Evolutionary conservation across 768 basidiomycete genomes (phyloP).

Genomic region (Termitomyces sp.): DNA sequence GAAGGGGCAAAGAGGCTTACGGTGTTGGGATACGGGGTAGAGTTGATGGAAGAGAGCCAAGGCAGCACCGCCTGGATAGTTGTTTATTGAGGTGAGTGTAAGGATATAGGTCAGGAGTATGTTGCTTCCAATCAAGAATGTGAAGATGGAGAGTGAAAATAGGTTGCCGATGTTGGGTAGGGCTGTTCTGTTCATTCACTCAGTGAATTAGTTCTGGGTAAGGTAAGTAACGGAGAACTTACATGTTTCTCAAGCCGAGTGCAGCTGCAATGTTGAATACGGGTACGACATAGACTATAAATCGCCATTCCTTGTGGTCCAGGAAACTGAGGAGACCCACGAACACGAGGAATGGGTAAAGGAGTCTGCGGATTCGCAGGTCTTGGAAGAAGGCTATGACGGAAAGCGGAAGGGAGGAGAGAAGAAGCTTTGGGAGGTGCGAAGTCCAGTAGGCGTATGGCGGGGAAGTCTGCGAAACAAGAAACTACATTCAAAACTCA

Average conservation of each 20-base stretch:
- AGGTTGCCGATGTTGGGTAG: constrained; percentile 50
- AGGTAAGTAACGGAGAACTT: constrained; percentile 20
- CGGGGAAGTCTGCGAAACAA: constrained; percentile 58
- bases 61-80: constrained; percentile 90
- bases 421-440: constrained; percentile 75
- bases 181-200: constrained; percentile 32
- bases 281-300: constrained; percentile 86
- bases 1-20: constrained; percentile 1
- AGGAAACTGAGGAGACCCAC: constrained; percentile 67
- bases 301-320: constrained; percentile 98
- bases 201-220: not conserved
- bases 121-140: constrained; percentile 54
- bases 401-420: constrained; percentile 60
- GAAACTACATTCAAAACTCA: not conserved
- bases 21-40: constrained; percentile 25
- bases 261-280: constrained; percentile 79
- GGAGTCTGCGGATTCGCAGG: constrained; percentile 43
- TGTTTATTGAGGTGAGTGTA: constrained; percentile 57
- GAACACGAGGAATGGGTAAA: constrained; percentile 51
- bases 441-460: constrained; percentile 59
- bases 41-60: constrained; percentile 57
- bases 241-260: constrained; percentile 62
- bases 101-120: constrained; percentile 47
- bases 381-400: constrained; percentile 49
- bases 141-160: constrained; percentile 34